Evolutionary conservation across 2,329 filamentous ascomycete species (phyloP), one percentile per base, ranked within the genome.

Genomic region (Paecilomyces variotii): DNA sequence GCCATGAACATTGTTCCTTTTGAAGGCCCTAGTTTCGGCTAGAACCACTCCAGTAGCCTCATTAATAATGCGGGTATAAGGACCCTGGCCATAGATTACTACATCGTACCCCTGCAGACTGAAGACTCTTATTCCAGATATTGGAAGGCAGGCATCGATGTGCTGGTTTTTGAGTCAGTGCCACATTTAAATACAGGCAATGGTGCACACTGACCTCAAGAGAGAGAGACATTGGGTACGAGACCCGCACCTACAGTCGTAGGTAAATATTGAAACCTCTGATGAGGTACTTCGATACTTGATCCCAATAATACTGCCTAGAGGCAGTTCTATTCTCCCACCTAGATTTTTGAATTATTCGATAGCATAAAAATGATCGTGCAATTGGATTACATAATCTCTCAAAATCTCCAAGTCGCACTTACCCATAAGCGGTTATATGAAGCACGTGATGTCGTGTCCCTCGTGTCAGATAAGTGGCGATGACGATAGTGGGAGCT

Each of bases 131-230:
- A 78, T 63, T 53, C 74, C 73, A 59, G 75, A 75, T 61, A 78
- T 70, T 32, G 77, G 77, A 49, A 78, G 70, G 67, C 73, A 76
- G 63, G 72, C 68, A 67, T 75, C 74, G 64, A 74, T 63, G 61
- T 74, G 72, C 75, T 77, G 58, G 27, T 35, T 62, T 34, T 62
- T 32, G 54, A 62, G 65, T 72, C 64, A 71, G 68, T 56, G 54
- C 34, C 52, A 57, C 53, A 54, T 32, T 53, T 57, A 11, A 51
- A 54, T 35, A 55, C 49, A 25, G 34, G 54, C 34, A 12, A n/a
- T 45, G 19, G 57, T 51, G 27, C 26, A 51, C 34, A 69, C 70
- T 63, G n/a, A 72, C 70, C 68, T 71, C 63, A 39, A 72, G 65
- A 53, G 66, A 67, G 49, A 65, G 56, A 63, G 64, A 57, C 70